Conservation (phyloP, 1,284 basidiomycete genomes). For the Ganoderma lucidum region DNA sequence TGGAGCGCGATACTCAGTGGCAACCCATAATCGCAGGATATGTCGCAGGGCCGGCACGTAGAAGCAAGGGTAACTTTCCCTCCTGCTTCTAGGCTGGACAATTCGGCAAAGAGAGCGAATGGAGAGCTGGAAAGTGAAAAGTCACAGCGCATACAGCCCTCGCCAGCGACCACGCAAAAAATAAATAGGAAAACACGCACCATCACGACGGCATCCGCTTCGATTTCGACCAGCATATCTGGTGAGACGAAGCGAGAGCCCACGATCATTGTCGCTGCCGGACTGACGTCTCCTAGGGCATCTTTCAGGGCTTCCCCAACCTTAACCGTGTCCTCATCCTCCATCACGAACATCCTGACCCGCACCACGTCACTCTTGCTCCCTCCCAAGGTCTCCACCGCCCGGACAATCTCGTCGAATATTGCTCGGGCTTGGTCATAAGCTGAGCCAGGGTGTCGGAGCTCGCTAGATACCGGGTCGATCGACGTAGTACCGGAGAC, state of each 20-base stretch:
- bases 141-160: not conserved
- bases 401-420: constrained; percentile 51
- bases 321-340: constrained; percentile 48
- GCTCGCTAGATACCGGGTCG: constrained; percentile 47
- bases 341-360: constrained; percentile 56
- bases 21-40: not conserved
- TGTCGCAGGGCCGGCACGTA: not conserved
- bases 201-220: constrained; percentile 51
- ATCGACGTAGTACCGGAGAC: constrained; percentile 61
- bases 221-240: constrained; percentile 59
- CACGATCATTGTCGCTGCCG: constrained; percentile 59
- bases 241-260: constrained; percentile 52
- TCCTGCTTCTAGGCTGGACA: not conserved
- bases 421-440: constrained; percentile 51
- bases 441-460: constrained; percentile 52
- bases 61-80: not conserved
- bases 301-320: constrained; percentile 56
- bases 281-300: constrained; percentile 49
- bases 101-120: not conserved
- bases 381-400: constrained; percentile 52
- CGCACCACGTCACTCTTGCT: constrained; percentile 51
- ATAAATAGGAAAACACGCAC: constrained; percentile 16
- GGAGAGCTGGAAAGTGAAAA: not conserved
- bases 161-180: not conserved
- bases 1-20: not conserved